Evolutionary conservation across 345 rosid genomes (phyloP), one percentile per base, ranked within the genome.

Genomic region (Toxicodendron radicans): DNA sequence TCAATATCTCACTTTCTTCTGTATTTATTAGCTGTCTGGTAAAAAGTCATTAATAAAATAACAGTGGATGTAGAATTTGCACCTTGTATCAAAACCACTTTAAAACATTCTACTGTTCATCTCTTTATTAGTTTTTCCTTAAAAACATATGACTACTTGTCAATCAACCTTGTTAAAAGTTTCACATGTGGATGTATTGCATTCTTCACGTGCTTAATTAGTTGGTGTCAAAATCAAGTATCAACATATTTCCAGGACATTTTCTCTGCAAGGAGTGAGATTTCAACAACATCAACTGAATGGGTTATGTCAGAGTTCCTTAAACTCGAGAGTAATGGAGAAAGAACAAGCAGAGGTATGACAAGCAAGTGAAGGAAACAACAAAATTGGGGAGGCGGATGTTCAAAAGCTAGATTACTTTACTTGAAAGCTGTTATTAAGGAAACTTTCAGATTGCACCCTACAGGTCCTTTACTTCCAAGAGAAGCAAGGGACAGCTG

Each of bases 401-500:
- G 24, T 74, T 33, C 66, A 64, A 54, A 59, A 79, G 11, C 53
- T 70, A 1, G 32, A 27, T 16, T 75, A 74, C 58, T n/a, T 16
- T 75, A 74, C 58, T n/a, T 79, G 17, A 58, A 65, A 49, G 45
- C 62, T 32, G 56, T 79, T 2, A 53, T 74, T 62, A 79, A 79
- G 9, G 76, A 79, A 74, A 65, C 73, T 1, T 73, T 79, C 3
- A 48, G 78, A 46, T 32, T 78, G 2, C 79, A 75, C 66, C 77
- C 78, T 24, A 58, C 80, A 12, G 71, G 66, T 21, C 67, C 78
- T 5, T 68, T 82, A 8, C 14, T 66, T 4, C 79, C 78, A 17
- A 79, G 83, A 73, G 68, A 73, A 66, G 71, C 78, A 51, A 73
- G 33, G 18, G 76, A 76, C 68, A 69, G 56, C 13, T 76, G 80